Evolutionary conservation across 768 basidiomycete species (phyloP).

Genomic region (Phanerochaete sordida): DNA sequence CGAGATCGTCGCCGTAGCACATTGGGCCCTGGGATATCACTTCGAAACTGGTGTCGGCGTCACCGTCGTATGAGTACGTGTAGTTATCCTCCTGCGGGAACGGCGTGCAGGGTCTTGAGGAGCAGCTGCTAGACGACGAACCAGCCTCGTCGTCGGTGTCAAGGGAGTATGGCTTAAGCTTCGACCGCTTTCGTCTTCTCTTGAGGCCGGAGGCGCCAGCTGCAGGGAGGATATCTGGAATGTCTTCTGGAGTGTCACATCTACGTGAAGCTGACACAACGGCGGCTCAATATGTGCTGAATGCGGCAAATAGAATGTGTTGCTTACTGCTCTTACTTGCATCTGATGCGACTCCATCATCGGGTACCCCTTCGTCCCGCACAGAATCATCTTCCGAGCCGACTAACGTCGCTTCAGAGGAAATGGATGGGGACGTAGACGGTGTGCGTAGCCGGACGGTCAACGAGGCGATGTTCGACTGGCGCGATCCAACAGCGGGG

Average conservation of each 20-base stretch:
- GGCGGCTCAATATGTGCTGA: background rate
- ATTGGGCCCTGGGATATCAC: background rate
- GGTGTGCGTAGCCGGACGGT: constrained; percentile 16
- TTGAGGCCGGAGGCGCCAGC: background rate
- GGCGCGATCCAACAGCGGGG: constrained; percentile 14
- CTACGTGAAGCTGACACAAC: background rate
- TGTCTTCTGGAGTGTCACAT: background rate
- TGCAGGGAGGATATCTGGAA: background rate
- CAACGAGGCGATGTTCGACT: constrained; percentile 16
- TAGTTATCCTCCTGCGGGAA: constrained; percentile 13
- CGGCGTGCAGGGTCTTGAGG: constrained; percentile 2
- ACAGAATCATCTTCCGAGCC: background rate
- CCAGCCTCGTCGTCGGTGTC: constrained; percentile 39
- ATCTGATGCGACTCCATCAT: background rate
- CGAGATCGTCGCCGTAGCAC: background rate
- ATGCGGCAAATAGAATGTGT: background rate
- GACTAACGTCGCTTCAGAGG: constrained; percentile 1
- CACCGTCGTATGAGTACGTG: constrained; percentile 3
- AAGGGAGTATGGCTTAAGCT: constrained; percentile 35
- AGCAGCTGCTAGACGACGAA: constrained; percentile 6
- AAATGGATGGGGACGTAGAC: background rate
- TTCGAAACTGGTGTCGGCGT: background rate
- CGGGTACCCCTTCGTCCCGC: background rate
- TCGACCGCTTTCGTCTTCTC: constrained; percentile 25
- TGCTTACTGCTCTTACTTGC: background rate